phyloP scores from a whole-genome alignment of 2,329 filamentous ascomycete species.

The Botrytis hyacinthi region DNA sequence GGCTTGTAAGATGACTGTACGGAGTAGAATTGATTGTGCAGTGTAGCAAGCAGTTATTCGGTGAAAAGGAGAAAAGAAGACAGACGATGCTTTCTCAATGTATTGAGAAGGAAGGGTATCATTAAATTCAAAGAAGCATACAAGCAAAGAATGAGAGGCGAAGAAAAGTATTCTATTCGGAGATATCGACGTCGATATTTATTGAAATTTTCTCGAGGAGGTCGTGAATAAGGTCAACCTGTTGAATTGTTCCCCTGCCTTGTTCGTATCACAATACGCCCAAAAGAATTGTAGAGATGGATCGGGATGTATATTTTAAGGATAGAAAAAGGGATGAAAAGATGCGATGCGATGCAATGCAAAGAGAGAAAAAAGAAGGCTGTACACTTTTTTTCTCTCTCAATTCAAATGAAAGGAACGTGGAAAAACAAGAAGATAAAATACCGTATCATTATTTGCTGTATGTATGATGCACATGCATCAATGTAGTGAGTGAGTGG shows the following conservation, averaged over 20 bases:
- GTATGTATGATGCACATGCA: slow-evolving; percentile 10
- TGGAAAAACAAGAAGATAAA: slow-evolving; percentile 1
- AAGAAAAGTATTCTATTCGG: slow-evolving; percentile 1
- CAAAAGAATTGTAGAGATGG: slow-evolving; percentile 1
- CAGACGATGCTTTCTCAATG: slow-evolving; percentile 32
- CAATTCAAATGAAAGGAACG: background rate
- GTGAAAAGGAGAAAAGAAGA: slow-evolving; percentile 29
- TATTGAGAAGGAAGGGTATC: slow-evolving; percentile 27
- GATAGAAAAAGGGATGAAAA: background rate
- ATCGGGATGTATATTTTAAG: background rate
- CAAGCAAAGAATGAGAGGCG: background rate
- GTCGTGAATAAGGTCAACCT: slow-evolving; percentile 4
- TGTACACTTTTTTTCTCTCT: background rate
- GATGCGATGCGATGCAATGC: background rate
- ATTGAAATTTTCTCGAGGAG: background rate
- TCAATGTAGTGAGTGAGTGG: background rate
- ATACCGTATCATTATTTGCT: slow-evolving; percentile 7
- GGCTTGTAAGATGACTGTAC: slow-evolving; percentile 24
- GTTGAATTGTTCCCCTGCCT: background rate
- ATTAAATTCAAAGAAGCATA: slow-evolving; percentile 30
- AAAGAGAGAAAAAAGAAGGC: background rate
- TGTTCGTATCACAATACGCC: background rate
- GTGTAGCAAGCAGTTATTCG: slow-evolving; percentile 34
- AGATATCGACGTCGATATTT: slow-evolving; percentile 16
- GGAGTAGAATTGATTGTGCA: slow-evolving; percentile 24